Evolutionary conservation across 2,329 filamentous ascomycete species (phyloP), one percentile per base, ranked within the genome.

Genomic region (Pestalotiopsis sp.): DNA sequence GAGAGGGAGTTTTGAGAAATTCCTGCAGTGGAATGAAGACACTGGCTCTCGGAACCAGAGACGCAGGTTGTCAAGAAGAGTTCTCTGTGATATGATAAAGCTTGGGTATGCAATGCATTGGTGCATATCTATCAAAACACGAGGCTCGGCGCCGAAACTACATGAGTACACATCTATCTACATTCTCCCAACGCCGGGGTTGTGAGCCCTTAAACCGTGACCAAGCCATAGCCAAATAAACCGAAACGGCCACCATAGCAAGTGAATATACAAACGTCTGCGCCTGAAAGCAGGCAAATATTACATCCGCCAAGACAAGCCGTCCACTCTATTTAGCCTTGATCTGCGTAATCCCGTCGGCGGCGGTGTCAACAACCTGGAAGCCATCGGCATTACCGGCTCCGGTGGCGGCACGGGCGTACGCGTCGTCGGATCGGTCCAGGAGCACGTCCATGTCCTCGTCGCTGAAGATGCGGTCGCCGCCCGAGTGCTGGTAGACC

Each of bases 391-490:
- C 90, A 73, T 91, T 87, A 73, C 94, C 93, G 63, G 93, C 80
- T 0, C 95, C 95, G 75, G 89, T 92, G 69, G 95, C 94, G 1
- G 95, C 95, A 67, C 88, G 86, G 52, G 87, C 88, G 71, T 90
- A 91, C 0, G 89, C 89, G 39, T 84, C 85, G 49, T 91, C 88
- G 67, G 85, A 88, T 63, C 86, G 84, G 80, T 98, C 95, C 59
- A 93, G 93, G 66, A 99, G 78, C 2, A 93, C 89, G 2, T 91
- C 87, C 31, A 99, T 75, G 75, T 98, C 96, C 31, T 87, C 84
- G 62, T 96, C 89, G 57, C 89, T 93, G 45, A 98, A 79, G 9
- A 98, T 82, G 38, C 90, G 86, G 60, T 88, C 86, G 0, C 89
- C 89, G 0, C 87, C 88, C 0, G 85, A 86, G 17, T 85, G 82